phyloP scores from a whole-genome alignment of 306 rosid genomes.

The Castanea mollissima region DNA sequence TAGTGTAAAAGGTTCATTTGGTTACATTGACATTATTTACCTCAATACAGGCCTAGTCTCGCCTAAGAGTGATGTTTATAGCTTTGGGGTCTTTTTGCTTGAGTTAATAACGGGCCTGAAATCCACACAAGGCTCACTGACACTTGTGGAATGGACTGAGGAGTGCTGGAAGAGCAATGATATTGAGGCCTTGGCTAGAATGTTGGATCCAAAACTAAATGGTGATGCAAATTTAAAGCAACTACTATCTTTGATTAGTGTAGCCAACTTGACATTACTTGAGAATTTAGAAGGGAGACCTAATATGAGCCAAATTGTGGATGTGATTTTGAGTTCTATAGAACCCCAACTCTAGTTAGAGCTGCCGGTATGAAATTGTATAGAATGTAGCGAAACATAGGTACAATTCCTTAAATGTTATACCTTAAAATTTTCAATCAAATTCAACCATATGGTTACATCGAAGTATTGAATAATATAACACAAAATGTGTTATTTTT shows the following conservation, averaged over 20 bases:
- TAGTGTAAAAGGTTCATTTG: constrained; percentile 8
- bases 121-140: constrained; percentile 14
- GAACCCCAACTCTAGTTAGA: not conserved
- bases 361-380: not conserved
- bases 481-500: too few relatives aligned
- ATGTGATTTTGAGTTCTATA: constrained; percentile 5
- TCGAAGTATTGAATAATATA: too few relatives aligned
- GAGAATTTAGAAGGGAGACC: constrained; percentile 13
- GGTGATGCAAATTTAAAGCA: not conserved
- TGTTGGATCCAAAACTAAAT: constrained; percentile 24
- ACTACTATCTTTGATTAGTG: not conserved
- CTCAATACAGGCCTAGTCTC: constrained; percentile 2
- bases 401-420: too few relatives aligned
- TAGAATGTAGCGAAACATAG: too few relatives aligned
- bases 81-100: constrained; percentile 14
- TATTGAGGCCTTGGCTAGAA: not conserved
- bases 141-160: constrained; percentile 10
- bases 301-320: constrained; percentile 6
- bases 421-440: too few relatives aligned
- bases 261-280: constrained; percentile 16
- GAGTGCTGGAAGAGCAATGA: not conserved
- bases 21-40: constrained; percentile 7
- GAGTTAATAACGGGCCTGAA: constrained; percentile 5
- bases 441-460: too few relatives aligned
- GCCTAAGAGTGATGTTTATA: constrained; percentile 12